Conservation (phyloP, 2,329 filamentous ascomycete genomes). For the Dothistroma pini region DNA sequence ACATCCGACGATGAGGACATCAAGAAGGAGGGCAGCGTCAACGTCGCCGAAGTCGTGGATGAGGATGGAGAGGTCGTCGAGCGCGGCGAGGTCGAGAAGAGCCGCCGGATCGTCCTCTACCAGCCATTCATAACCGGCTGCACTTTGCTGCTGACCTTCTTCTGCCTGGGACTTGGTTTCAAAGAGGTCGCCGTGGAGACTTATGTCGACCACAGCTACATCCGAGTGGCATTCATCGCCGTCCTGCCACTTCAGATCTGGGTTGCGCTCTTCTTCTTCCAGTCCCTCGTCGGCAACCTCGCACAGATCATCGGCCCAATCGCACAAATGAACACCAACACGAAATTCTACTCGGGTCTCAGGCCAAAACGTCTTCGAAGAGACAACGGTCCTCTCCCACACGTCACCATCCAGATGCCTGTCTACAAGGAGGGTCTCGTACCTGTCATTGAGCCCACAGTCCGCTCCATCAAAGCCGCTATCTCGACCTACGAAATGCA, state of each 20-base stretch:
- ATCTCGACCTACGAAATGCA: slow-evolving; percentile 51
- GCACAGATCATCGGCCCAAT: slow-evolving; percentile 45
- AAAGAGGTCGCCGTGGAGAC: slow-evolving; percentile 54
- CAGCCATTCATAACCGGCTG: slow-evolving; percentile 53
- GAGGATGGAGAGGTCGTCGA: slow-evolving; percentile 39
- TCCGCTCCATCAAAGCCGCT: slow-evolving; percentile 40
- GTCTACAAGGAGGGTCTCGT: slow-evolving; percentile 43
- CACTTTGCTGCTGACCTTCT: slow-evolving; percentile 52
- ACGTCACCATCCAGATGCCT: slow-evolving; percentile 53
- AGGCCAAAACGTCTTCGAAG: slow-evolving; percentile 39
- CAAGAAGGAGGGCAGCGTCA: slow-evolving; percentile 41
- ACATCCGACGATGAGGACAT: slow-evolving; percentile 40
- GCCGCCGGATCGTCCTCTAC: slow-evolving; percentile 52
- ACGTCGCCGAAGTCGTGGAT: slow-evolving; percentile 33
- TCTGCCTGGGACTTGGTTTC: slow-evolving; percentile 56
- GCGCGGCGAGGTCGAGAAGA: slow-evolving; percentile 35
- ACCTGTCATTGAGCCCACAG: slow-evolving; percentile 39
- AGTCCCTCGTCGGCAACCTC: slow-evolving; percentile 41
- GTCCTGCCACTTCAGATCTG: slow-evolving; percentile 56
- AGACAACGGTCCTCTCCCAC: slow-evolving; percentile 39
- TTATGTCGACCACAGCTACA: slow-evolving; percentile 51
- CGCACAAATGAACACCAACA: slow-evolving; percentile 43
- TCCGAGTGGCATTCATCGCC: slow-evolving; percentile 53
- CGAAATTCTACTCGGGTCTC: slow-evolving; percentile 45
- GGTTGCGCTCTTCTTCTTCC: slow-evolving; percentile 54